A percentile compares a stretch with the other conserved stretches of the same genome.
phyloP scores from a whole-genome alignment of 2,329 filamentous ascomycete species.

The Ophiostoma perfectum region DNA sequence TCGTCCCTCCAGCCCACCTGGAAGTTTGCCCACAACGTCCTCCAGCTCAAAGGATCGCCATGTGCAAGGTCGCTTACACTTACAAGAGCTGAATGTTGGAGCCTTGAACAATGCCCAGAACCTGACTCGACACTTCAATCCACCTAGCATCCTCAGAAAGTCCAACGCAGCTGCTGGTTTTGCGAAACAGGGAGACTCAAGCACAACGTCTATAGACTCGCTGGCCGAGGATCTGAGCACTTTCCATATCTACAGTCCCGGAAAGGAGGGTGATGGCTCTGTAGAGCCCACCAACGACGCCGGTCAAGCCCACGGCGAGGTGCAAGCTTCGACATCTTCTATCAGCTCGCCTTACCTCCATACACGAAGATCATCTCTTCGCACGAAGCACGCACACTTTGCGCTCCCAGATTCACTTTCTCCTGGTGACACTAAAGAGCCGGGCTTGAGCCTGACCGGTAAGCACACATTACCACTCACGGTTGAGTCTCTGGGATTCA shows the following conservation, averaged over 20 bases:
- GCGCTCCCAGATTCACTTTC: slow-evolving; percentile 14
- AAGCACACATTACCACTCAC: neutral
- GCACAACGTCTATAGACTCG: slow-evolving; percentile 28
- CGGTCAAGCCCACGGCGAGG: neutral
- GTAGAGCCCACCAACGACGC: slow-evolving; percentile 6
- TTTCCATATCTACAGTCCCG: slow-evolving; percentile 31
- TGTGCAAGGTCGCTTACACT: slow-evolving; percentile 13
- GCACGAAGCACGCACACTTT: slow-evolving; percentile 20
- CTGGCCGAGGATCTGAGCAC: slow-evolving; percentile 34
- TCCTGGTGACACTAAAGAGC: neutral
- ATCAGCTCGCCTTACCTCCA: slow-evolving; percentile 1
- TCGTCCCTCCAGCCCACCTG: slow-evolving; percentile 13
- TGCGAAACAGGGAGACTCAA: neutral
- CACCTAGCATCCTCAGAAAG: neutral
- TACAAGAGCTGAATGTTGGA: slow-evolving; percentile 20
- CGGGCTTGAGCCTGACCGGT: slow-evolving; percentile 13
- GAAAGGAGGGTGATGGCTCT: neutral
- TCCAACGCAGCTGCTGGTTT: neutral
- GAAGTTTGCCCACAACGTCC: neutral
- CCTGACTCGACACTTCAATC: neutral
- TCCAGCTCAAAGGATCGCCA: slow-evolving; percentile 12
- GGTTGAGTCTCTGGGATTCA: neutral
- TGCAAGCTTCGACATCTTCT: neutral
- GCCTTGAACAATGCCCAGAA: slow-evolving; percentile 20
- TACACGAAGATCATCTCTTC: neutral